Conservation (phyloP, 2,329 filamentous ascomycete genomes). For the Diaporthe nobilis region DNA sequence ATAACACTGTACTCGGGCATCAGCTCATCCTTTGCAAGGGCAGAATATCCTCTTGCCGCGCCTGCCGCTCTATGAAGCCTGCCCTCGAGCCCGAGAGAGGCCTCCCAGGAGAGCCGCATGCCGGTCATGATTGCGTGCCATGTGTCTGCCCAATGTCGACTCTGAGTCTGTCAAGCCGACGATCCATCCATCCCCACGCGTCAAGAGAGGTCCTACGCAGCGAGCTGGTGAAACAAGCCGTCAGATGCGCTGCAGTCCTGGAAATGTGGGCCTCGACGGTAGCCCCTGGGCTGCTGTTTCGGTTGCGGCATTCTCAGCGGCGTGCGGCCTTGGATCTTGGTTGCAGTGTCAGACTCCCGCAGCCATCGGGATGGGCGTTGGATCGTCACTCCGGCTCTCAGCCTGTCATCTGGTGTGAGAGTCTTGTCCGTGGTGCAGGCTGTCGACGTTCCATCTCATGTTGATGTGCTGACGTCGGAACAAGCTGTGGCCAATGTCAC, state of each 20-base stretch:
- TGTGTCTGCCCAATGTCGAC: conserved; percentile 19
- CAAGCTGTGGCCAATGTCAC: conserved; percentile 40
- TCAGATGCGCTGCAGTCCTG: conserved; percentile 17
- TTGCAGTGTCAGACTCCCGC: background rate
- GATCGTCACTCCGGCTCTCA: background rate
- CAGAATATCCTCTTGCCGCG: conserved; percentile 35
- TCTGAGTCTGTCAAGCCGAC: conserved; percentile 23
- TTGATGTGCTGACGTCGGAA: conserved; percentile 36
- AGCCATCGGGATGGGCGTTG: background rate
- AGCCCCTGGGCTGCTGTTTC: background rate
- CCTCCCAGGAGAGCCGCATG: conserved; percentile 23
- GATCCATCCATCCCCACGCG: conserved; percentile 37
- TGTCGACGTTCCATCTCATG: background rate
- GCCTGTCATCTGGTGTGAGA: background rate
- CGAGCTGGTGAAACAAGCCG: conserved; percentile 36
- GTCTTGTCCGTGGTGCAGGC: background rate
- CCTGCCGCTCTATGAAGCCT: conserved; percentile 16
- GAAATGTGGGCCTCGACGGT: conserved; percentile 28
- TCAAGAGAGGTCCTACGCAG: conserved; percentile 35
- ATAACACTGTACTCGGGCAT: conserved; percentile 32
- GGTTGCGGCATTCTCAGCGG: conserved; percentile 3
- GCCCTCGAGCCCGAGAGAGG: background rate
- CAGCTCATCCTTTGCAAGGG: conserved; percentile 33
- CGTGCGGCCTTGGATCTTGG: background rate
- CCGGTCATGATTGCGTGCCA: conserved; percentile 14